Conservation (phyloP, 108 stramenopile genomes). For the Skeletonema marinoi region DNA sequence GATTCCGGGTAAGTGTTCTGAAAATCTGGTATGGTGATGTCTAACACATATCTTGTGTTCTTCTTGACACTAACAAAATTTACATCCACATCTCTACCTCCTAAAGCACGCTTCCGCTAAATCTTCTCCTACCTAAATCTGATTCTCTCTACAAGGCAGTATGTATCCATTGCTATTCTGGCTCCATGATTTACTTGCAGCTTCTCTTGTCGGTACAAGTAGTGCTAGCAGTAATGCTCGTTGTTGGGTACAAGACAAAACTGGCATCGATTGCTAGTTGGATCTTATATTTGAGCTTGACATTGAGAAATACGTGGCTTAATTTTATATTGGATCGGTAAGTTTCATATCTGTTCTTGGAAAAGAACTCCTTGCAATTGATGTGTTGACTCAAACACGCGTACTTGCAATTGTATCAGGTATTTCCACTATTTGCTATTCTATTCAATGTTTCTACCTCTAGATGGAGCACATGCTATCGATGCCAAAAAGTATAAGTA, state of each 20-base stretch:
- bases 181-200: conserved; percentile 63
- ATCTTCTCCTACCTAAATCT: conserved; percentile 64
- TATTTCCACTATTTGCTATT: conserved; percentile 85
- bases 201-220: conserved; percentile 64
- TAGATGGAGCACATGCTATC: conserved; percentile 59
- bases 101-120: conserved; percentile 67
- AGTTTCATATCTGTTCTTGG: background rate
- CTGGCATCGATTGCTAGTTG: conserved; percentile 71
- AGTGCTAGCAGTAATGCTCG: conserved; percentile 57
- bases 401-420: background rate
- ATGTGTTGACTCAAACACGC: background rate
- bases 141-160: conserved; percentile 69
- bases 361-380: too few relatives aligned
- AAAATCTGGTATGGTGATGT: background rate
- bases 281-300: conserved; percentile 76
- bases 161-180: conserved; percentile 79
- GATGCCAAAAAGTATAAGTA: conserved; percentile 15
- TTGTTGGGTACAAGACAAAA: conserved; percentile 64
- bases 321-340: conserved; percentile 86
- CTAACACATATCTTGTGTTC: background rate
- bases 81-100: background rate
- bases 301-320: conserved; percentile 84
- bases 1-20: conserved; percentile 70
- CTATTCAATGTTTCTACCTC: conserved; percentile 76
- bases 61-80: background rate